Percentiles rank a stretch among this genome's conserved stretches.
These are phyloP conservation scores for Drechmeria coniospora DNA, from an alignment of 2,329 filamentous ascomycete genomes.

Conservation along the genomic window DNA sequence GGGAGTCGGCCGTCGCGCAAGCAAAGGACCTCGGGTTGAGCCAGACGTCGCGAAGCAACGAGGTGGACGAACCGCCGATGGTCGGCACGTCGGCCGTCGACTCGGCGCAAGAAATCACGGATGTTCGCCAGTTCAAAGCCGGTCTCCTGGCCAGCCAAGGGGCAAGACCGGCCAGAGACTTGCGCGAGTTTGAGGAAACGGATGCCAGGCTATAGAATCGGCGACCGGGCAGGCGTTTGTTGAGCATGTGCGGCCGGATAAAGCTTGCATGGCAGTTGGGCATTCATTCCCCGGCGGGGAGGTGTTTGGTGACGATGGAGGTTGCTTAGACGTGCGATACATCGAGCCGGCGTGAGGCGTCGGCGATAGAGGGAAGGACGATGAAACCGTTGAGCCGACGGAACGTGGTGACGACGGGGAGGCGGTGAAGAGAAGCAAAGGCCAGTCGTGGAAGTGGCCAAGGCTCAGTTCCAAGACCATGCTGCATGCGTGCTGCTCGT, in stretches of 20 bases:
- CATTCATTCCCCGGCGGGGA: too few species aligned
- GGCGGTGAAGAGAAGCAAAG: too few species aligned
- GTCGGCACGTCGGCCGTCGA: constrained; percentile 26
- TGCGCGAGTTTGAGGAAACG: constrained; percentile 74
- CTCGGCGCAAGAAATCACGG: constrained; percentile 47
- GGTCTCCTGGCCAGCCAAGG: constrained; percentile 57
- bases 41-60: constrained; percentile 16
- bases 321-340: too few species aligned
- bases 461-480: too few species aligned
- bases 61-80: constrained; percentile 17
- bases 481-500: too few species aligned
- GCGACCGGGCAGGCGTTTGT: neutral
- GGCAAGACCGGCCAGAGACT: constrained; percentile 54
- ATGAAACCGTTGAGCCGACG: too few species aligned
- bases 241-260: neutral
- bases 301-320: too few species aligned
- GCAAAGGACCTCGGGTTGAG: constrained; percentile 28
- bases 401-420: too few species aligned
- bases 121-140: constrained; percentile 70
- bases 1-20: constrained; percentile 29
- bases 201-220: constrained; percentile 55
- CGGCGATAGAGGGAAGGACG: too few species aligned
- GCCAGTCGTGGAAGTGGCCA: too few species aligned
- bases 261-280: too few species aligned
- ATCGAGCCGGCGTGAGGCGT: too few species aligned